Conservation (phyloP, 129 eudicot genomes). For the Dittrichia graveolens region DNA sequence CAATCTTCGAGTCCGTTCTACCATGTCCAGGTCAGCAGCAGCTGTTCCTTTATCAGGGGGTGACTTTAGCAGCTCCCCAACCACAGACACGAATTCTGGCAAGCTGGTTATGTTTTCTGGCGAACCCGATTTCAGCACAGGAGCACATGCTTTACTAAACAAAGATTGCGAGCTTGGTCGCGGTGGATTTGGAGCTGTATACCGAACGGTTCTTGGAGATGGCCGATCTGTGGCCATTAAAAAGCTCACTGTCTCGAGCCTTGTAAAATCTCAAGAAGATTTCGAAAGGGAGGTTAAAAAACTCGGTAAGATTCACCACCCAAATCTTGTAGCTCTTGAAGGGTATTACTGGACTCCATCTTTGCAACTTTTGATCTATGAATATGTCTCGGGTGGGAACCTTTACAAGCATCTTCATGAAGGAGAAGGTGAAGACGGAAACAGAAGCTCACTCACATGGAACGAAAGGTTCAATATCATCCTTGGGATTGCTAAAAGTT, state of each 20-base stretch:
- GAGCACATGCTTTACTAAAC: conserved; percentile 77
- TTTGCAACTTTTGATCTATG: conserved; percentile 81
- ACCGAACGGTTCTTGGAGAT: conserved; percentile 77
- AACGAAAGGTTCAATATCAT: conserved; percentile 73
- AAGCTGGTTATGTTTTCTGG: conserved; percentile 97
- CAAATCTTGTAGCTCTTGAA: conserved; percentile 75
- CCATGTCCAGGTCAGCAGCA: conserved; percentile 56
- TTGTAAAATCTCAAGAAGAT: conserved; percentile 89
- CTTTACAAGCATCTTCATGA: conserved; percentile 87
- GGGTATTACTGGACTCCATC: conserved; percentile 98
- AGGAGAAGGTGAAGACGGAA: conserved; percentile 43
- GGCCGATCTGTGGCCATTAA: conserved; percentile 89
- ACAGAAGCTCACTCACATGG: conserved; percentile 68
- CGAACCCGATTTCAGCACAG: conserved; percentile 85
- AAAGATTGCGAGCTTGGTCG: conserved; percentile 99
- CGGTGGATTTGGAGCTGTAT: conserved; percentile 96
- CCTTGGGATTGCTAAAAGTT: conserved; percentile 77
- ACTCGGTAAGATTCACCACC: conserved; percentile 75
- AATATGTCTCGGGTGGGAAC: conserved; percentile 83
- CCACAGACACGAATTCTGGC: conserved; percentile 80
- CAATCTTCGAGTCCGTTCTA: conserved; percentile 77
- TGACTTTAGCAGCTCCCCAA: conserved; percentile 67
- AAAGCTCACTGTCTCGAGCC: conserved; percentile 89
- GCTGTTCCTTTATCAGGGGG: conserved; percentile 74
- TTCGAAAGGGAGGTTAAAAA: conserved; percentile 85